Evolutionary conservation across 352 stramenopile genomes (phyloP), one percentile per base, ranked within the genome.

Genomic region (Pythium angustatum): DNA sequence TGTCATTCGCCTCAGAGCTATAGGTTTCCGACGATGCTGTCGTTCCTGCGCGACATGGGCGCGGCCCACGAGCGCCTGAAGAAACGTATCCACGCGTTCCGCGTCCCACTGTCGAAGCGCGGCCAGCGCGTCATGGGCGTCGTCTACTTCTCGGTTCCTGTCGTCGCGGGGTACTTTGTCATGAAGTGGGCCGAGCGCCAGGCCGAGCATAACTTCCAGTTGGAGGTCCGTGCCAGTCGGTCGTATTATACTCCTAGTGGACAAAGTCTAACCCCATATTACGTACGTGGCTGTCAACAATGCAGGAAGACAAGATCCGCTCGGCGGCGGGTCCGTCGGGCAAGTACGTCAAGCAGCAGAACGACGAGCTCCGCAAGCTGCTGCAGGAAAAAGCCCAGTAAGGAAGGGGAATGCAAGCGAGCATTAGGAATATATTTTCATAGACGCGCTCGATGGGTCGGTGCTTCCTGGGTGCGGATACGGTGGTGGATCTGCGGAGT

Each of bases 91-190:
- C 93, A 98, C 76, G 77, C 66, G 64, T 96, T 88, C 58, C 86
- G 89, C 47, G 91, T 98, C 50, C 93, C 93, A 40, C 81, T 98
- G 26, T 96, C 88, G 30, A 88, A 85, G 50, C 90, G 82, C 50
- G 91, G 90, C 3, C 89, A 95, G 72, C 78, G 79, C 21, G 54
- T 80, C 41, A 98, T 98, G 91, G 85, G 72, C 1, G 27, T 93
- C 48, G 85, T 98, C 21, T 98, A 98, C 75, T 98, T 98, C 65
- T 81, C 77, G 33, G 79, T 90, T 40, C 93, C 93, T 0, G 75
- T 98, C 41, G 68, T 97, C 10, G 78, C 77, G 38, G 93, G 93
- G 44, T 96, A 96, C 69, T 96, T 83, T 65, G 72, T 98, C 58
- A 98, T 98, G 93, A 90, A 98, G 67, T 97, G 88, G 88, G 71